Evolutionary conservation across 768 basidiomycete genomes (phyloP), one percentile per base, ranked within the genome.

Genomic region (Boletus reticulatus): DNA sequence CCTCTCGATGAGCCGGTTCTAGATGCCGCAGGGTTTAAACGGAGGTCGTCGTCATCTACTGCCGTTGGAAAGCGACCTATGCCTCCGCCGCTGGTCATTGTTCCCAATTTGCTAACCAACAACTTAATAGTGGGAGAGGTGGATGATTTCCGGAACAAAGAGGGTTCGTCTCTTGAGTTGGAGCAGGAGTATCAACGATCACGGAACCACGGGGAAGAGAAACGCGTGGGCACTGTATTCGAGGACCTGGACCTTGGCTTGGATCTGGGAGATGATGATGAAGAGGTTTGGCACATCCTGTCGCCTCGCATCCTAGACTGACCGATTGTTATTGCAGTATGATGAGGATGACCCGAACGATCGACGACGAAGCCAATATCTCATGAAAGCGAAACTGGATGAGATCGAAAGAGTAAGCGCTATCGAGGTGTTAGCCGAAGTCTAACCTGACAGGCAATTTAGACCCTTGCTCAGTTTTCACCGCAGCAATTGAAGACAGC

Each of bases 371-470:
- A 92, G 89, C 67, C 90, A 92, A 61, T 80, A 84, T 60, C 71
- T 87, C 42, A 83, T 92, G 84, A 84, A 78, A 61, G 84, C 85
- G 17, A 81, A 87, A 67, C 73, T 93, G 22, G 91, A 93, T 65
- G 87, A 88, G 69, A 87, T 93, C 45, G 90, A 93, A 66, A 80
- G 80, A 77, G 89, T 80, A 31, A 61, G 76, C 57, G 8, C 63
- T 63, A 48, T 50, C 24, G 41, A 60, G 19, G 39, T 48, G 9
- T 22, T 27, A 38, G 39, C 42, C 44, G 55, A 41, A 10, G 41
- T 36, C 20, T 36, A 34, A 46, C 14, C 43, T 68, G 24, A 67
- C 54, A 53, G 57, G 14, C 37, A 16, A 67, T 47, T 55, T 39
- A 88, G 84, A 80, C 80, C 50, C 76, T 89, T 64, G 84, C 80